phyloP scores from a whole-genome alignment of 1,284 basidiomycete genomes.

The Rhizopogon parksii region DNA sequence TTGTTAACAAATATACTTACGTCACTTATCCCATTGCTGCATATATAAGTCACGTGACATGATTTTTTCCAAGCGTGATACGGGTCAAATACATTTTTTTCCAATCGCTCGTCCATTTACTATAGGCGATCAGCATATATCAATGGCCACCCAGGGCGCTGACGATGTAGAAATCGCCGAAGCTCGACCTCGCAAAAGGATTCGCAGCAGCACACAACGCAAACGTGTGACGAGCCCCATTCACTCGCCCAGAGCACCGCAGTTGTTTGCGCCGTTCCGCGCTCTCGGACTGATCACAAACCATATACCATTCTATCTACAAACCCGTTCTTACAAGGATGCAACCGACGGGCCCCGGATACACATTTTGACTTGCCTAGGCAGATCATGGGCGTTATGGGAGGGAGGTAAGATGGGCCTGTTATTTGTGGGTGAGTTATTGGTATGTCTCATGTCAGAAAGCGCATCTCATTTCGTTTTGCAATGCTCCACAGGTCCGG shows the following conservation, averaged over 20 bases:
- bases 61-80: neutral
- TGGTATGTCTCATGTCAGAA: conserved; percentile 3
- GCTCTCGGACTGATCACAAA: conserved; percentile 92
- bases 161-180: conserved; percentile 9
- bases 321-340: conserved; percentile 83
- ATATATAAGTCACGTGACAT: neutral
- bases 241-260: conserved; percentile 29
- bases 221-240: conserved; percentile 3
- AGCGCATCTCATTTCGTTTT: neutral
- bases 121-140: neutral
- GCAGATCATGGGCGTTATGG: conserved; percentile 94
- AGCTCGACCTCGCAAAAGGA: conserved; percentile 21
- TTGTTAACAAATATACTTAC: too few relatives aligned
- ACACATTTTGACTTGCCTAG: conserved; percentile 84
- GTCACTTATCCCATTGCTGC: too few relatives aligned
- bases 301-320: conserved; percentile 84
- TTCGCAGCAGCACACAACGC: conserved; percentile 11
- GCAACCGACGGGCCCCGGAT: conserved; percentile 76
- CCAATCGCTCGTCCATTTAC: neutral
- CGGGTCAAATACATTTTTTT: neutral
- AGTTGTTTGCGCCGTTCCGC: conserved; percentile 91
- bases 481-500: conserved; percentile 54
- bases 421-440: conserved; percentile 81
- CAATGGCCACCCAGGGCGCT: neutral
- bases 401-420: conserved; percentile 90